Base-by-base conservation (phyloP, 768 basidiomycete species). In the Suillus decipiens region DNA sequence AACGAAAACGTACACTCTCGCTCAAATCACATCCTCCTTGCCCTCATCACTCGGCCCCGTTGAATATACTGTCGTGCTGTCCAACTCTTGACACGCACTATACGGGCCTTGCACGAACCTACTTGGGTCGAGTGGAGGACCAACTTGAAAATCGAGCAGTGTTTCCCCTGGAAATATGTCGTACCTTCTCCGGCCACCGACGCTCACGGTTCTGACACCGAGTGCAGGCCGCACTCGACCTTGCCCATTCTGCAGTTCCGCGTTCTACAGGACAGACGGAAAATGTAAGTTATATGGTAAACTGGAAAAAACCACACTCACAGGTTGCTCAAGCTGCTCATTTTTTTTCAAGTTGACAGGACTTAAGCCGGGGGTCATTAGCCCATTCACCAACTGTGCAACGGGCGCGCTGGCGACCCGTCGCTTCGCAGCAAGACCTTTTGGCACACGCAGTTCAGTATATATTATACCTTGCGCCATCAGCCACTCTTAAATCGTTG, bases 401-500 rank as follows among this genome's bases (percentile, higher is more conserved):
- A 72, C 67, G 10, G 82, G 81, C 53, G 80, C 75, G 62, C 82
- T 82, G 28, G 76, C 76, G 11, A 81, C 74, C 34, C 80, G 78
- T 36, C 80, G 78, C 41, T 74, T 71, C 33, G 68, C 61, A 28
- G 69, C 61, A 50, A 70, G 72, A n/a, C 50, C 19, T 41, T 60
- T 70, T 14, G 66, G 64, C 39, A 68, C 63, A 14, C 54, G 66
- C 22, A 69, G 68, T 1, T 64, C 63, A 33, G 69, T 70, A 0
- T 77, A 65, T 65, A 81, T 76, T 50, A 87, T 86, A 2, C 84
- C 83, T 71, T 86, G 85, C 34, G 79, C 69, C 64, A 79, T 76
- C 55, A 86, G 70, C 62, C 84, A 86, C 45, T 82, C 86, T 85
- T 61, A 55, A 60, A 22, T 11, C n/a, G 5, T 19, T 60, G 19